Conservation (phyloP, 805 yeast species). For the Candida sphagnicola region DNA sequence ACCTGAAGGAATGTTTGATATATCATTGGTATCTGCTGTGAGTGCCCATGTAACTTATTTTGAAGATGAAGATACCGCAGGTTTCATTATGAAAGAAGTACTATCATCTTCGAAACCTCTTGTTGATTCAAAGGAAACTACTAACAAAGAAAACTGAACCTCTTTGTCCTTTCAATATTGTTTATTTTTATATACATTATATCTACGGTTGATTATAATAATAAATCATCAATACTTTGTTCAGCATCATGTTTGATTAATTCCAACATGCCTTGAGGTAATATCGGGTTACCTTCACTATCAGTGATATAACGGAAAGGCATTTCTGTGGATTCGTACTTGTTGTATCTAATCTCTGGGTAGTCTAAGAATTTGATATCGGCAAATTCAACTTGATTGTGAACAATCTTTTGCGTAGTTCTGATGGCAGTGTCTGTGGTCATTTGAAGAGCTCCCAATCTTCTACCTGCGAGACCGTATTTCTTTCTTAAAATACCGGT, state of each 20-base stretch:
- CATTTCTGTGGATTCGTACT: conserved; percentile 94
- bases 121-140: conserved; percentile 23
- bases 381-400: conserved; percentile 54
- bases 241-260: conserved; percentile 83
- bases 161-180: not conserved
- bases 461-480: conserved; percentile 82
- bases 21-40: conserved; percentile 74
- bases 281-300: conserved; percentile 61
- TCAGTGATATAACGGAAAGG: conserved; percentile 89
- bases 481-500: conserved; percentile 81
- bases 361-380: conserved; percentile 83
- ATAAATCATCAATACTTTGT: conserved; percentile 71
- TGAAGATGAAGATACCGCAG: conserved; percentile 81
- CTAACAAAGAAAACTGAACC: conserved; percentile 11
- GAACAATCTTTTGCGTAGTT: conserved; percentile 79
- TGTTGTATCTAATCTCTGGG: conserved; percentile 87
- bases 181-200: not conserved
- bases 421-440: conserved; percentile 97
- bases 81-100: conserved; percentile 66
- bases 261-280: conserved; percentile 89
- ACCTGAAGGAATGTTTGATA: conserved; percentile 74
- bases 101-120: conserved; percentile 18
- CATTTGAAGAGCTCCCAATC: conserved; percentile 89
- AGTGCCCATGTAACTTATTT: conserved; percentile 88
- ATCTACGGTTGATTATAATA: conserved; percentile 18